Base-by-base conservation (phyloP, 2,329 filamentous ascomycete genomes). In the Verticillium dahliae region DNA sequence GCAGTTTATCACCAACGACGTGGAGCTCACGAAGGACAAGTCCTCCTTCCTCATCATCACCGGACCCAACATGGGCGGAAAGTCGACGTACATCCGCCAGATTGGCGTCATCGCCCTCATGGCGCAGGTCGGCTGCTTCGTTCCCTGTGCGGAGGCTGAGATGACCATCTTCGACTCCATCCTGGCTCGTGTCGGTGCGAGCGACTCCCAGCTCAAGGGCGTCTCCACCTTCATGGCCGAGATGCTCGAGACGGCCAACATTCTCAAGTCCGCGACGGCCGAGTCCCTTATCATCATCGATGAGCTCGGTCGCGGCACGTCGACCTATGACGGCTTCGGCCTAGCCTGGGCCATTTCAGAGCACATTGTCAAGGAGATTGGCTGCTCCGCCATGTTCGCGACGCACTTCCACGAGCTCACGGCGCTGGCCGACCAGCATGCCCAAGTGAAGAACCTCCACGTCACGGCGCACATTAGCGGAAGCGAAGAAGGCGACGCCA, bases 181-280 rank as follows among this genome's bases (percentile, higher is more conserved):
- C 64, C 89, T 99, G 45, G 95, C 96, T 0, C 90, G 95, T 68
- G 95, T 99, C 0, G 95, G 96, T 52, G 96, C 95, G 6, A 95
- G 90, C 68, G 96, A 99, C 76, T 96, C 91, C 6, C 95, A 98
- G 75, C 88, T 99, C 65, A 98, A 98, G 77, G 95, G 95, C 39
- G 95, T 99, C 1, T 97, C 92, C 3, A 99, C 95, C 0, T 99
- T 99, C 75, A 99, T 99, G 96, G 95, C 95, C 1, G 95, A 99
- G 78, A 99, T 99, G 95, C 85, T 99, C 27, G 95, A 99, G 74
- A 99, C 95, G 1, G 92, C 95, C 67, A 98, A 98, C 73, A 99
- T 99, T 66, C 87, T 99, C 71, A 98, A 98, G 78, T 96, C 92
- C 0, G 95, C 95, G 1, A 99, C 95, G 0, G 87, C 90, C 37